A percentile compares a stretch with the other conserved stretches of the same genome.
Conservation (phyloP, 768 basidiomycete species). For the Rhodotorula sphaerocarpa region DNA sequence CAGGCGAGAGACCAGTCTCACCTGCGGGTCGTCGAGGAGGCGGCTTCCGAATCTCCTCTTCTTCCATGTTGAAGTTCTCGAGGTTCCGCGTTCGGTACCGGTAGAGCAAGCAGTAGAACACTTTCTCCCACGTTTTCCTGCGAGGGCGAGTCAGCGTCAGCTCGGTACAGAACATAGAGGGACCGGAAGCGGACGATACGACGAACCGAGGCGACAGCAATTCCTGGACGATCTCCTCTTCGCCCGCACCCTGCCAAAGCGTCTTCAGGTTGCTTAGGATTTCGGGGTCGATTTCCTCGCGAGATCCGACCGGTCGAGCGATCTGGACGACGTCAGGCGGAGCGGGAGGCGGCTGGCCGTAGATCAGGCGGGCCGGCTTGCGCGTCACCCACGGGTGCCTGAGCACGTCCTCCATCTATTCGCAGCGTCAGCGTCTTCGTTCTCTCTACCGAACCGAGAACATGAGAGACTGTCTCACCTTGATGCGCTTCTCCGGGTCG, state of each 20-base stretch:
- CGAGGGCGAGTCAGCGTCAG: no score
- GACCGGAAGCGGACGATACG: neutral
- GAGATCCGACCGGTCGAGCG: constrained; percentile 57
- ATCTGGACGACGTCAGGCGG: constrained; percentile 54
- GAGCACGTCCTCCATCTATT: constrained; percentile 75
- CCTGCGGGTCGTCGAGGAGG: constrained; percentile 14
- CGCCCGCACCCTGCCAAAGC: constrained; percentile 73
- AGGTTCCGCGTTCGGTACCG: constrained; percentile 69
- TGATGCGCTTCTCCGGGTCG: constrained; percentile 68
- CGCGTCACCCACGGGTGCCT: constrained; percentile 70
- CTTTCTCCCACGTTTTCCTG: constrained; percentile 86
- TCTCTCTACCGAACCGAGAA: no score
- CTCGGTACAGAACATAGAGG: neutral
- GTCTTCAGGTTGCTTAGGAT: constrained; percentile 83
- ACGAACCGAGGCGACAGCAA: constrained; percentile 51
- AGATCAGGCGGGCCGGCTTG: constrained; percentile 38
- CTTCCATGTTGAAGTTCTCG: constrained; percentile 57
- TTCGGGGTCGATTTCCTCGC: constrained; percentile 69
- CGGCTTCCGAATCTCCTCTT: constrained; percentile 46
- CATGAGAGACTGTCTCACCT: no score
- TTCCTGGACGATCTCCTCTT: constrained; percentile 62
- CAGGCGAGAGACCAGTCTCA: no score
- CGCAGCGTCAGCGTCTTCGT: no score
- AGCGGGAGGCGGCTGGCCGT: constrained; percentile 17
- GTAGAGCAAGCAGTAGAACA: constrained; percentile 82